Base-by-base conservation (phyloP, 768 basidiomycete genomes). In the Suillus cothurnatus region DNA sequence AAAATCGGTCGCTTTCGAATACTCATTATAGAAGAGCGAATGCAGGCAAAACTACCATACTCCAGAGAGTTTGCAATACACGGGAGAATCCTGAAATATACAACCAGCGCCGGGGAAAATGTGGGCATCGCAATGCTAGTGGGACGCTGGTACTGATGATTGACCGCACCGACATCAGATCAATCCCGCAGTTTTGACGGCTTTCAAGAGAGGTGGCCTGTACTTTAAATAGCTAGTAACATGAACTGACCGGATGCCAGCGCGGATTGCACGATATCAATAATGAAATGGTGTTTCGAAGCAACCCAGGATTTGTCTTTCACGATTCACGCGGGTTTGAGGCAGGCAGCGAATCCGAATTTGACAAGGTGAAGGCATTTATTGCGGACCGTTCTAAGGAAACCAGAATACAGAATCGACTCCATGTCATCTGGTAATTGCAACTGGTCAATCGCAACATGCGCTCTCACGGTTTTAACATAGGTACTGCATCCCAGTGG, bases 31-130 rank as follows among this genome's bases (percentile, higher is more conserved):
- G 81, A 5, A 73, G 76, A 61, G 76, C 78, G 3, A 80, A 81
- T 61, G 74, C 79, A 1, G 81, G 81, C 0, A 82, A 82, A 66
- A 81, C 80, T 0, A 81, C 81, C 0, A 69, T 82, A 23, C 70
- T 81, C n/a, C 72, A 80, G 68, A 74, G 72, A 57, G 73, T 82
- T 9, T 80, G 79, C 68, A 73, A 76, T 61, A 74, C 77, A 7
- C 72, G 66, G 1, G 76, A 80, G 11, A 71, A 75, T 4, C 78
- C 79, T 0, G 70, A 63, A 14, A 72, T 80, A 49, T 69, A 66
- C 21, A 67, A 72, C n/a, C 67, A 26, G 61, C 5, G 12, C 59
- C 0, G 73, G 74, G 15, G 61, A 66, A 6, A 53, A 34, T 68
- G 77, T 79, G 12, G 15, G 15, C 1, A 5, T 14, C 6, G 21